Evolutionary conservation across 2,329 filamentous ascomycete genomes (phyloP), one percentile per base, ranked within the genome.

Genomic region (Nemania sp.): DNA sequence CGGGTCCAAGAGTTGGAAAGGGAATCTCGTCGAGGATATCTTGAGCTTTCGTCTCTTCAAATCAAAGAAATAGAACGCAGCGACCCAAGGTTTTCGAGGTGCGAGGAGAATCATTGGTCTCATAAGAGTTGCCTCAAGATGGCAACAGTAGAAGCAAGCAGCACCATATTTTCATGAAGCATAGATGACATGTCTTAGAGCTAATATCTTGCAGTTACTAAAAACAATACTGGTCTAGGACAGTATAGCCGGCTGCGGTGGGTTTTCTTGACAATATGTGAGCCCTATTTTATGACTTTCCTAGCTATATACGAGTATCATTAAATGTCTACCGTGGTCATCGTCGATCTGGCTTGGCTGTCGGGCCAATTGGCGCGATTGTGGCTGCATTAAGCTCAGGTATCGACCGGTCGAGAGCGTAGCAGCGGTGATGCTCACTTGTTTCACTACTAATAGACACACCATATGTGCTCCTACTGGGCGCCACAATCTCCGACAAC

Each of bases 391-490:
- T n/a, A 37, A 43, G 36, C 23, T 47, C 34, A 52, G 56, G 49
- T 31, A 56, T 49, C 22, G 52, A 36, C 49, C 46, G 52, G 46
- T 59, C 56, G 56, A 53, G 56, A 59, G 37, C 49, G n/a, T n/a
- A n/a, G n/a, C n/a, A n/a, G n/a, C n/a, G n/a, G n/a, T n/a, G n/a
- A n/a, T n/a, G n/a, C n/a, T n/a, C n/a, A n/a, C n/a, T n/a, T n/a
- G n/a, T n/a, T n/a, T n/a, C n/a, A n/a, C n/a, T n/a, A n/a, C n/a
- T n/a, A n/a, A n/a, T n/a, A n/a, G n/a, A n/a, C n/a, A n/a, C n/a
- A n/a, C n/a, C n/a, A n/a, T n/a, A n/a, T n/a, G n/a, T n/a, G n/a
- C n/a, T n/a, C n/a, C n/a, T n/a, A n/a, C n/a, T n/a, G n/a, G n/a
- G n/a, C n/a, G n/a, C n/a, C n/a, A n/a, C n/a, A n/a, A n/a, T n/a